Base-by-base conservation (phyloP, 805 yeast species). In the Ogataea pignaliae region DNA sequence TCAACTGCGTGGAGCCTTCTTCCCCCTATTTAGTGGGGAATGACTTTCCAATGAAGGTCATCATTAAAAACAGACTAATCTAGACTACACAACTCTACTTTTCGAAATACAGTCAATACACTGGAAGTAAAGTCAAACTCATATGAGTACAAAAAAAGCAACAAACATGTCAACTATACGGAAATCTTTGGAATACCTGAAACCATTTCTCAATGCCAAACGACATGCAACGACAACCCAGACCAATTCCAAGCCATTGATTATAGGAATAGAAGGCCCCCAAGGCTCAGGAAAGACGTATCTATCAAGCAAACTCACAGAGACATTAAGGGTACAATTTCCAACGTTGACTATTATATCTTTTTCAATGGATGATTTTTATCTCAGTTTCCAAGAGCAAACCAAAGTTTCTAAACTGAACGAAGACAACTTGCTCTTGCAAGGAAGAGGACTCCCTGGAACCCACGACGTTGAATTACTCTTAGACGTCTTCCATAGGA, bases 391-490 rank as follows among this genome's bases (percentile, higher is more conserved):
- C 57, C 63, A 57, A 8, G 83, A 82, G 15, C 97, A 88, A 57
- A 47, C 45, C 21, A 46, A 48, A 29, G 57, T 89, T 18, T 73
- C 75, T 1, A 33, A 48, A 6, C 42, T 47, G 12, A 64, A 68
- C 46, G 58, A 68, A 0, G 72, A 64, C 12, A 63, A 63, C 57
- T 59, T 64, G 31, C 65, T 91, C 38, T 56, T 88, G 14, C 54
- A 59, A 30, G 96, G 96, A 3, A 68, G 98, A 21, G 98, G 98
- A 0, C 71, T 87, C 13, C 98, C 98, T 0, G 97, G 97, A 0
- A 91, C 98, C 0, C 99, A 91, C 61, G 97, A 91, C 57, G 56
- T 86, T 14, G 53, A 51, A 1, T 55, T 85, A 12, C 58, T 72
- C n/a, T 37, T 50, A 7, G 51, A 62, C 8, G 61, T 73, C 6